Conservation (phyloP, 1,284 basidiomycete species). For the Pseudozyma thailandica region DNA sequence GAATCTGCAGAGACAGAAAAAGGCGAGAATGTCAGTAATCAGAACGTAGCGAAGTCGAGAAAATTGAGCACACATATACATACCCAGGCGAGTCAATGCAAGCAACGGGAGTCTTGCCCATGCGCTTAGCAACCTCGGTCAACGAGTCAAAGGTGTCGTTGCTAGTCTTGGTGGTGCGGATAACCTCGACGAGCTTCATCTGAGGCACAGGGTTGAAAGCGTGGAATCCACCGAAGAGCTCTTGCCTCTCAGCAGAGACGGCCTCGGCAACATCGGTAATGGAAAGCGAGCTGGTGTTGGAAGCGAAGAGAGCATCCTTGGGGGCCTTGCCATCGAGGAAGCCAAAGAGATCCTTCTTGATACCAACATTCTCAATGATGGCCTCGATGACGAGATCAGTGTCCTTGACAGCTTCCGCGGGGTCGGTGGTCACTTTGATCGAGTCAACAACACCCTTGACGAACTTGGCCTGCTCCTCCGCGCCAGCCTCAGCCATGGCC, state of each 20-base stretch:
- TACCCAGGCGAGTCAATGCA: conserved; percentile 71
- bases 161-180: conserved; percentile 71
- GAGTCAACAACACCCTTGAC: conserved; percentile 70
- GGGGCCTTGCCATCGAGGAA: conserved; percentile 72
- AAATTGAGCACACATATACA: not conserved
- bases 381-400: conserved; percentile 74
- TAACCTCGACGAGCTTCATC: conserved; percentile 73
- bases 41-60: too few relatives aligned
- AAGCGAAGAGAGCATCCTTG: conserved; percentile 71
- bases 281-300: conserved; percentile 73
- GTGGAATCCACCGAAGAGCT: conserved; percentile 70
- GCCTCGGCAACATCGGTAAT: conserved; percentile 72
- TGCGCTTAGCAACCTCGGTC: conserved; percentile 70
- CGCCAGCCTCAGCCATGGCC: conserved; percentile 70
- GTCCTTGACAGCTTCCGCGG: conserved; percentile 70
- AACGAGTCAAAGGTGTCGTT: conserved; percentile 71
- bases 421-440: conserved; percentile 72
- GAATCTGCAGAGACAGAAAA: conserved; percentile 64
- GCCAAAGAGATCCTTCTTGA: conserved; percentile 73
- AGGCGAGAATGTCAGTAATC: conserved; percentile 6
- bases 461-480: conserved; percentile 67
- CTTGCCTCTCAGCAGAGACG: conserved; percentile 46
- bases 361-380: conserved; percentile 73
- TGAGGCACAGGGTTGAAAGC: conserved; percentile 71
- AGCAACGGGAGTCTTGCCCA: conserved; percentile 73